Evolutionary conservation across 768 basidiomycete genomes (phyloP).

Genomic region (Lactarius psammicola): DNA sequence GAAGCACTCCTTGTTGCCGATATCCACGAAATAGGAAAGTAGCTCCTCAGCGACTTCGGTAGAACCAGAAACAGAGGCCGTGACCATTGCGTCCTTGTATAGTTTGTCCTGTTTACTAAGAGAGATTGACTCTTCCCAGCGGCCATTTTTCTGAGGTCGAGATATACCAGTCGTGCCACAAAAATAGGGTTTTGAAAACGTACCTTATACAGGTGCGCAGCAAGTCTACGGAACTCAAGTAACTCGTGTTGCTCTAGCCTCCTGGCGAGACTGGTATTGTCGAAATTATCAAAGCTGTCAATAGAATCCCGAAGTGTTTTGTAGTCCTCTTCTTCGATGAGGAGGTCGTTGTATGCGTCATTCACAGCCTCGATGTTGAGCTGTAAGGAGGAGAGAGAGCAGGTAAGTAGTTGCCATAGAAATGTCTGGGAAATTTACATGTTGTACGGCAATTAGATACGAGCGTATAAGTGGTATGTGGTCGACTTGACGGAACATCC

Average conservation of each 20-base stretch:
- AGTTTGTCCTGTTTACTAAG: constrained; percentile 95
- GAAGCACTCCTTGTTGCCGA: constrained; percentile 98
- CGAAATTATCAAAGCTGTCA: constrained; percentile 98
- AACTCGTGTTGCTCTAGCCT: constrained; percentile 87
- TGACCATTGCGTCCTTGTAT: constrained; percentile 95
- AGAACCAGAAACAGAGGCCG: constrained; percentile 80
- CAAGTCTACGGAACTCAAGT: constrained; percentile 91
- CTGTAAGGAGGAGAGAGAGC: constrained; percentile 39
- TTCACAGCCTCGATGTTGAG: constrained; percentile 97
- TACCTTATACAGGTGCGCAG: constrained; percentile 95
- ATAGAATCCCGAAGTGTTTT: constrained; percentile 97
- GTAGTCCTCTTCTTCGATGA: constrained; percentile 99
- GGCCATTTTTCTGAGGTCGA: constrained; percentile 75
- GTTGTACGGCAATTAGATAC: constrained; percentile 96
- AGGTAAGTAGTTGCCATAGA: not conserved
- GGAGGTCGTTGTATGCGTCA: constrained; percentile 95
- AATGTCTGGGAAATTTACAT: constrained; percentile 47
- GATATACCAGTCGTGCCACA: not conserved
- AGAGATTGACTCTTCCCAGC: constrained; percentile 96
- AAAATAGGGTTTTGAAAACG: constrained; percentile 15
- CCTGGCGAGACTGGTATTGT: constrained; percentile 82
- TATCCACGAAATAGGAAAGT: constrained; percentile 94
- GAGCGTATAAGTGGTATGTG: constrained; percentile 94
- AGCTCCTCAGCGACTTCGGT: constrained; percentile 93
- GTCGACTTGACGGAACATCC: constrained; percentile 92